Base-by-base conservation (phyloP, 208 protist species). In the Acanthamoeba castellanii region DNA sequence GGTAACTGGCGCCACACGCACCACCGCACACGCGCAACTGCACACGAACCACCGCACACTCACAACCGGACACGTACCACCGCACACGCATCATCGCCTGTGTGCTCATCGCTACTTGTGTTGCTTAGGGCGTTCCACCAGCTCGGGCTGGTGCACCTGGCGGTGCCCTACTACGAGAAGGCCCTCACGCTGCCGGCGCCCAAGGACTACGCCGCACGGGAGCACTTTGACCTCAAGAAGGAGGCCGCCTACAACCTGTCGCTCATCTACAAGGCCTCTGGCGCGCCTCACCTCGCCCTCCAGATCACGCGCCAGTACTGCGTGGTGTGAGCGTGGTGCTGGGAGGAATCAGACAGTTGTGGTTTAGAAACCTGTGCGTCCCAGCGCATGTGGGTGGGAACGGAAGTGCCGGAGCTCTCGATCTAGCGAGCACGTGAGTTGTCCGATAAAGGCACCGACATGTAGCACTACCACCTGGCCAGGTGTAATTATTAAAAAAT, bases 181-280 rank as follows among this genome's bases (percentile, higher is more conserved):
- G 87, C 87, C 16, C 55, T 92, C 87, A 76, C 37, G 42, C 30
- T 74, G 22, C 64, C 27, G 22, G 42, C 59, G 22, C 87, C 87
- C 9, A 7, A 8, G n/a, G 55, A 4, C 8, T 92, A 68, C n/a
- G 5, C 87, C 22, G 16, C n/a, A 0, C 87, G 30, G 5, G 20
- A 45, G 30, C 61, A 68, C 32, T 92, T 50, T 52, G 87, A 92
- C 47, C 64, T 92, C 37, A 68, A 37, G 32, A 30, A 59, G 7
- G 87, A 92, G 87, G 87, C 87, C 37, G 87, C 87, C 87, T 92
- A 92, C 64, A 92, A 92, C 61, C 64, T 92, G 4, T 42, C 87
- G 32, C 87, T 92, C 61, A 92, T 92, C 87, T 92, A 92, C 64
- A 68, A 92, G 87, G 64, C 55, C 32, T 76, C 61, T 20, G 87